A percentile compares a stretch with the other conserved stretches of the same genome.
These are phyloP conservation scores for Amanita polypyramis DNA, from an alignment of 768 basidiomycete species.

Conservation along the genomic window DNA sequence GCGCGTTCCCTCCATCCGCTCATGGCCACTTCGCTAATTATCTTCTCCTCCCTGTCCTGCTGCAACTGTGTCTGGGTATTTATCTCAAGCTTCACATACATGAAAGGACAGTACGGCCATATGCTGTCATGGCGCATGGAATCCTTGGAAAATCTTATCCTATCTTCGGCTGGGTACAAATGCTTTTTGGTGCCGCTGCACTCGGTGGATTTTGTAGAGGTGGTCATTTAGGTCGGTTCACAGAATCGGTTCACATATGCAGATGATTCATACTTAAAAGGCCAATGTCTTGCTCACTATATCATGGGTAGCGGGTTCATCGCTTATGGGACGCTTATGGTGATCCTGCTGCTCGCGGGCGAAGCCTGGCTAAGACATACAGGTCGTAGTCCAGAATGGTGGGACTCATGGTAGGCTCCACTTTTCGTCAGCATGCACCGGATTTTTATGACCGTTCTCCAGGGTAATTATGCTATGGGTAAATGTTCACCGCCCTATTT, in stretches of 20 bases:
- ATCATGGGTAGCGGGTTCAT: conserved; percentile 90
- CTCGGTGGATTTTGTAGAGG: conserved; percentile 72
- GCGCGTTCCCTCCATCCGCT: conserved; percentile 61
- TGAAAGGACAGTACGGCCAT: conserved; percentile 63
- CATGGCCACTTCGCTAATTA: conserved; percentile 66
- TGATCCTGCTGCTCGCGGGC: conserved; percentile 66
- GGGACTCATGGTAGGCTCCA: conserved; percentile 61
- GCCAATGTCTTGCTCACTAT: conserved; percentile 84
- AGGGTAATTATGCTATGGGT: conserved; percentile 47
- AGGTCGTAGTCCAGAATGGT: conserved; percentile 73
- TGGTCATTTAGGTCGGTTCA: conserved; percentile 40
- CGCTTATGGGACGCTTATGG: conserved; percentile 75
- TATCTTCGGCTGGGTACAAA: conserved; percentile 80
- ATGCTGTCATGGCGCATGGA: conserved; percentile 60
- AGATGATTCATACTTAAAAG: conserved; percentile 14
- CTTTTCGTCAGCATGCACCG: not conserved
- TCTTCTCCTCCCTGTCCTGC: conserved; percentile 49
- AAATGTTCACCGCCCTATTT: conserved; percentile 10
- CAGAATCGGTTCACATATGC: not conserved
- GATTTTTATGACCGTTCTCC: not conserved
- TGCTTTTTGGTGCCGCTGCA: conserved; percentile 74
- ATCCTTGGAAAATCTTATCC: conserved; percentile 80
- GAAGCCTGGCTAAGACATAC: conserved; percentile 67
- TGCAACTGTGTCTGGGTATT: conserved; percentile 65
- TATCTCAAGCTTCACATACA: conserved; percentile 92